Percentiles rank a stretch among this genome's conserved stretches.
phyloP scores from a whole-genome alignment of 2,329 filamentous ascomycete species.

The Fusarium albosuccineum region DNA sequence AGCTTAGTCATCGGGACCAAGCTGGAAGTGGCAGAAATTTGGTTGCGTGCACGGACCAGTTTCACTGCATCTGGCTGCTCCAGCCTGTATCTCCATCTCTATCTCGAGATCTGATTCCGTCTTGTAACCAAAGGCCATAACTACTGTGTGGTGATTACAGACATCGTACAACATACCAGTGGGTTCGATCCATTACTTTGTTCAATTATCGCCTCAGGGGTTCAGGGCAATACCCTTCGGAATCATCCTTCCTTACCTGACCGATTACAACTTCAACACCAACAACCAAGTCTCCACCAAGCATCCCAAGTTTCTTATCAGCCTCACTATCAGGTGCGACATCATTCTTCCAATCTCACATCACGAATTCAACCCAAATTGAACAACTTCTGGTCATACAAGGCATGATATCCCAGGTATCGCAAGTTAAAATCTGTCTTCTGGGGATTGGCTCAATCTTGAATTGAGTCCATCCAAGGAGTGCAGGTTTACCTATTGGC shows the following conservation, averaged over 20 bases:
- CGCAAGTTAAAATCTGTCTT: neutral
- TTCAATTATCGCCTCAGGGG: neutral
- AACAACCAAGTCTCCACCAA: conserved; percentile 10
- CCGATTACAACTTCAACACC: neutral
- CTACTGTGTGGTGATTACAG: neutral
- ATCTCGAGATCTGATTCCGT: too few species aligned
- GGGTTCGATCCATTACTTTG: neutral
- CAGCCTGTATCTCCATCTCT: neutral
- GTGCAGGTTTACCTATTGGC: neutral
- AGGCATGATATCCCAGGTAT: too few species aligned
- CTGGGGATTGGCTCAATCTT: neutral
- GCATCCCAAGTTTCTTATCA: neutral
- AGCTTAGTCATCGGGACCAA: conserved; percentile 35
- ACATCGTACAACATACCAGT: neutral
- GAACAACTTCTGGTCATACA: neutral
- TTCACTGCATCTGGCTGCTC: neutral
- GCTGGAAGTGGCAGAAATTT: conserved; percentile 23
- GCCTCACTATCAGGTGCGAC: neutral
- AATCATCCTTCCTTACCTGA: neutral
- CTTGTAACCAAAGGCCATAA: too few species aligned
- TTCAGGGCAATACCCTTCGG: neutral
- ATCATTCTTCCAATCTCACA: neutral
- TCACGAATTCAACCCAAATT: neutral
- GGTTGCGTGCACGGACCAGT: neutral
- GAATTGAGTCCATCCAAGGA: neutral